Percentiles rank a stretch among this genome's conserved stretches.
phyloP scores from a whole-genome alignment of 2,329 filamentous ascomycete species.

The Diplodia seriata region DNA sequence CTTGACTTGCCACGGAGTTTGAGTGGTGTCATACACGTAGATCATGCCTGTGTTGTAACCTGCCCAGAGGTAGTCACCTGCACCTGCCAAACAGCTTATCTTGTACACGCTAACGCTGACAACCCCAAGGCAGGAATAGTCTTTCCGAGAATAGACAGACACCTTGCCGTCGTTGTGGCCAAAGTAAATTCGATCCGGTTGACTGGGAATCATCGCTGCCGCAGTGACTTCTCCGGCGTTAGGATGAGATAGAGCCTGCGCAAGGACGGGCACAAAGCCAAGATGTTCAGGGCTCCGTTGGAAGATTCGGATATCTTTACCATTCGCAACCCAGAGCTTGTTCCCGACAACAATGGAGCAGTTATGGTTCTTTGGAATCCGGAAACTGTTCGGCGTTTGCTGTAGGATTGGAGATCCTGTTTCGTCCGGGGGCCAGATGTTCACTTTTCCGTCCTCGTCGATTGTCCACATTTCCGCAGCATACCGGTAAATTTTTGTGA shows the following conservation, averaged over 20 bases:
- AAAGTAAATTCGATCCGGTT: conserved; percentile 82
- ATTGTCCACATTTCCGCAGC: conserved; percentile 92
- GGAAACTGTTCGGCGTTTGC: conserved; percentile 76
- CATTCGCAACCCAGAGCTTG: conserved; percentile 84
- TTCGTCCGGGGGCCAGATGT: conserved; percentile 85
- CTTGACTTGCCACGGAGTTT: conserved; percentile 84
- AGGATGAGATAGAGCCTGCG: conserved; percentile 72
- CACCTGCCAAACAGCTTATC: conserved; percentile 84
- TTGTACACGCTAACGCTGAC: conserved; percentile 93
- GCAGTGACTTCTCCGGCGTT: conserved; percentile 87
- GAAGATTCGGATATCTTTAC: conserved; percentile 87
- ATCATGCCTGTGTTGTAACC: conserved; percentile 94
- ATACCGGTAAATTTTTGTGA: conserved; percentile 85
- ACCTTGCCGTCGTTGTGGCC: conserved; percentile 94
- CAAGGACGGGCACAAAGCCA: conserved; percentile 75
- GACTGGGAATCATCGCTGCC: conserved; percentile 75
- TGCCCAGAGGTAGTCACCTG: conserved; percentile 86
- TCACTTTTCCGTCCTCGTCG: conserved; percentile 85
- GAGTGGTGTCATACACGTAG: conserved; percentile 85
- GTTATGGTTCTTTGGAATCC: conserved; percentile 79
- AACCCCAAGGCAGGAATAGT: conserved; percentile 79
- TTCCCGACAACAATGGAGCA: conserved; percentile 89
- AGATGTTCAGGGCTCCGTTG: conserved; percentile 73
- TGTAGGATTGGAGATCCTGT: conserved; percentile 76
- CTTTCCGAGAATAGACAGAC: conserved; percentile 82